phyloP scores from a whole-genome alignment of 2,329 filamentous ascomycete genomes.

The Monilinia laxa region DNA sequence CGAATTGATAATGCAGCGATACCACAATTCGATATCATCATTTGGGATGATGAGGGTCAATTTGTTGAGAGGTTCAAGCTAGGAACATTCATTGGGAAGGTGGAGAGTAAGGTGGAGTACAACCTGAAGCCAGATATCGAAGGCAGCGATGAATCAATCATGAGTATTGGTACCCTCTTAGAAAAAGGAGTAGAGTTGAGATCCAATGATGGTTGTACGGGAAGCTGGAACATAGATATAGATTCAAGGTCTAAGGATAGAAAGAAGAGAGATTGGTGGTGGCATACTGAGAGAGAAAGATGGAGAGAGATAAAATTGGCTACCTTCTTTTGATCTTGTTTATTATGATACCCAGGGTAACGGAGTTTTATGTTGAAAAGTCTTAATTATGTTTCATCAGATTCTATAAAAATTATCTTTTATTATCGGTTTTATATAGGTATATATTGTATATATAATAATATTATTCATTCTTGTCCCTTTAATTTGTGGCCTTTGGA shows the following conservation, averaged over 20 bases:
- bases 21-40: slow-evolving; percentile 58
- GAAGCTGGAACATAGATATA: slow-evolving; percentile 28
- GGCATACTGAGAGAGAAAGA: slow-evolving; percentile 37
- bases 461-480: not conserved
- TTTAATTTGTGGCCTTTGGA: not conserved
- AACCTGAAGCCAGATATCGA: slow-evolving; percentile 52
- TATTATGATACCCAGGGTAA: slow-evolving; percentile 22
- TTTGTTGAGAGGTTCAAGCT: slow-evolving; percentile 54
- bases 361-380: slow-evolving; percentile 12
- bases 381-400: not conserved
- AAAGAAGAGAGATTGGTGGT: slow-evolving; percentile 37
- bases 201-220: slow-evolving; percentile 33
- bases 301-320: slow-evolving; percentile 35
- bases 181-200: slow-evolving; percentile 37
- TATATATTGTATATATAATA: not conserved
- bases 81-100: slow-evolving; percentile 60
- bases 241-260: slow-evolving; percentile 24
- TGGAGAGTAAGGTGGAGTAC: slow-evolving; percentile 61
- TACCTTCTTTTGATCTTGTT: slow-evolving; percentile 30
- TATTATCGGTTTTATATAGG: not conserved
- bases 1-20: slow-evolving; percentile 58
- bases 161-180: slow-evolving; percentile 53
- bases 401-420: not conserved
- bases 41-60: slow-evolving; percentile 50
- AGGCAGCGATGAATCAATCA: slow-evolving; percentile 56